Percentiles rank a stretch among this genome's conserved stretches.
Evolutionary conservation across 78 protist genomes (phyloP).

Genomic region (Tieghemostelium lacteum): DNA sequence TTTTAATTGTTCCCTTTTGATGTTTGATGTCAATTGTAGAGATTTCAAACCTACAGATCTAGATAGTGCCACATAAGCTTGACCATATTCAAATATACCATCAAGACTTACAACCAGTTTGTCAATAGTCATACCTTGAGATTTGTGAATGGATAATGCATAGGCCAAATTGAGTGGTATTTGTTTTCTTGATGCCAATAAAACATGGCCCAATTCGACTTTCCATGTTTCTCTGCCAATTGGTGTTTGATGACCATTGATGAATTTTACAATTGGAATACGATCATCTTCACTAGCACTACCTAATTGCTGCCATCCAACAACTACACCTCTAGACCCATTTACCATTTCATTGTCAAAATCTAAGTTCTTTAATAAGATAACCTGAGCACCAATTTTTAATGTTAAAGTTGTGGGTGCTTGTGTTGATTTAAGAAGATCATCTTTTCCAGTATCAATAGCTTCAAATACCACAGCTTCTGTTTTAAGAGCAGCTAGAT

Average conservation of each 20-base stretch:
- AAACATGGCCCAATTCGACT: constrained; percentile 4
- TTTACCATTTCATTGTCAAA: constrained; percentile 25
- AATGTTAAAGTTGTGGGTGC: constrained; percentile 24
- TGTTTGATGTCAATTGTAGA: constrained; percentile 13
- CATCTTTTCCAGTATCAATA: constrained; percentile 7
- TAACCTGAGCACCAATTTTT: constrained; percentile 52
- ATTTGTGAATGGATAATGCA: constrained; percentile 93
- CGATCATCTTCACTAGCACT: not conserved
- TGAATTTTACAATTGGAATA: constrained; percentile 8
- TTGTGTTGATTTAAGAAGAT: not conserved
- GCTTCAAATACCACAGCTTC: constrained; percentile 12
- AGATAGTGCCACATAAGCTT: constrained; percentile 93
- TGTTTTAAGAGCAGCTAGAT: not conserved
- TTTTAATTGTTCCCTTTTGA: not conserved
- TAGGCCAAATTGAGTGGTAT: constrained; percentile 91
- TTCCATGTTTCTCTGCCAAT: constrained; percentile 31
- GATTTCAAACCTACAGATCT: constrained; percentile 81
- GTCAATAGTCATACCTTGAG: constrained; percentile 92
- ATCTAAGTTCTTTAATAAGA: constrained; percentile 15
- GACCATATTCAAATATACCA: constrained; percentile 84
- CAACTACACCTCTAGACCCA: constrained; percentile 40
- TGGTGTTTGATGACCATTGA: not conserved
- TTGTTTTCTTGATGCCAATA: constrained; percentile 68
- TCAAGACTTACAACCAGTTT: constrained; percentile 43
- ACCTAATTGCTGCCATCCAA: constrained; percentile 12